Percentiles rank a stretch among this genome's conserved stretches.
Conservation (phyloP, 306 rosid species). For the Trifolium pratense region DNA sequence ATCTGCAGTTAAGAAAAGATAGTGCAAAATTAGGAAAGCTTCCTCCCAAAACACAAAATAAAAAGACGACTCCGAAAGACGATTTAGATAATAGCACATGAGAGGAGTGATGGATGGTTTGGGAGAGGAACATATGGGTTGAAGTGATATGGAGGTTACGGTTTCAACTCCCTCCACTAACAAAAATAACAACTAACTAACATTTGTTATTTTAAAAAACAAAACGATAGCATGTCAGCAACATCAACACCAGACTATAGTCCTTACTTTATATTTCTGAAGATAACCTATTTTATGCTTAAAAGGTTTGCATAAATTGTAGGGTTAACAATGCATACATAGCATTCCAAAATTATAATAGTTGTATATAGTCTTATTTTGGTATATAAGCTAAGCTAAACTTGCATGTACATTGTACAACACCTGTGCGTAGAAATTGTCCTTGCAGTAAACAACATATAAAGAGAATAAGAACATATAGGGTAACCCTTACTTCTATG, state of each 20-base stretch:
- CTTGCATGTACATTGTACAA: conserved; percentile 1
- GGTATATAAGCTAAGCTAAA: neutral
- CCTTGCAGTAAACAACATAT: neutral
- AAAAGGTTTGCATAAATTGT: conserved; percentile 2
- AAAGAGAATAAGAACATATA: neutral
- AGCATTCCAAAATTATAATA: conserved; percentile 24
- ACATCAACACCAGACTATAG: conserved; percentile 3
- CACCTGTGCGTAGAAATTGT: neutral
- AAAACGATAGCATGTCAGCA: conserved; percentile 29
- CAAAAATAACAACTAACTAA: neutral
- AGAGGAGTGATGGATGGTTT: neutral
- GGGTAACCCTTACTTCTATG: conserved; percentile 8
- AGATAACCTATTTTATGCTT: conserved; percentile 17
- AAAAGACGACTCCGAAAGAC: conserved; percentile 9
- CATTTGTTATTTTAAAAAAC: neutral
- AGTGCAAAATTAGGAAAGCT: conserved; percentile 19
- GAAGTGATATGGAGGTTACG: neutral
- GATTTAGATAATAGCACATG: conserved; percentile 26
- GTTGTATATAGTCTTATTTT: neutral
- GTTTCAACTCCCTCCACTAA: neutral
- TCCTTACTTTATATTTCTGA: conserved; percentile 5
- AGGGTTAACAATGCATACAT: conserved; percentile 25
- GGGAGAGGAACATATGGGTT: neutral
- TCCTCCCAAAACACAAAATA: conserved; percentile 24
- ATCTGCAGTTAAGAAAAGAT: conserved; percentile 63